phyloP scores from a whole-genome alignment of 257 asterid genomes.

The Rhazya stricta region DNA sequence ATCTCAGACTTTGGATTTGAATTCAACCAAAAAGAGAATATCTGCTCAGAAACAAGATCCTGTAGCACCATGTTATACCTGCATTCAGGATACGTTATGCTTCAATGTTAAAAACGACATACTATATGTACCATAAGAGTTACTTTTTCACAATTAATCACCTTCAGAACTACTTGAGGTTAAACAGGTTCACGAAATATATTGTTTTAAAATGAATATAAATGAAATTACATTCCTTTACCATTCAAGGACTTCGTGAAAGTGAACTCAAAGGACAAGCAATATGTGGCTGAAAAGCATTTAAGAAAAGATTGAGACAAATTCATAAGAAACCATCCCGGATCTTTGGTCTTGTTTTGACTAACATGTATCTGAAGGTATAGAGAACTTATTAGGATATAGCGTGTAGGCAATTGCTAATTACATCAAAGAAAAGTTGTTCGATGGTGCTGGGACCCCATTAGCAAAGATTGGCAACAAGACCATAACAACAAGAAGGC shows the following conservation, averaged over 20 bases:
- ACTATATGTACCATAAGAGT: neutral
- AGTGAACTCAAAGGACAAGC: neutral
- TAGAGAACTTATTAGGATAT: too few relatives aligned
- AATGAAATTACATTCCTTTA: neutral
- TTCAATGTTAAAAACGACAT: neutral
- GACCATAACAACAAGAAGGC: too few relatives aligned
- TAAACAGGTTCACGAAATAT: neutral
- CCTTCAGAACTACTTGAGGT: neutral
- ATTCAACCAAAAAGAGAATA: slow-evolving; percentile 34
- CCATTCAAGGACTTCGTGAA: neutral
- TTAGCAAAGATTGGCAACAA: too few relatives aligned
- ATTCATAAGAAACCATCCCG: neutral
- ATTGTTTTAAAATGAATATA: too few relatives aligned
- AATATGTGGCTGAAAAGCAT: neutral
- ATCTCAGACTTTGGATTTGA: slow-evolving; percentile 16
- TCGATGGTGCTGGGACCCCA: too few relatives aligned
- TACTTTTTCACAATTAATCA: neutral
- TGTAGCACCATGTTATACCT: slow-evolving; percentile 35
- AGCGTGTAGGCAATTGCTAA: too few relatives aligned
- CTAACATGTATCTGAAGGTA: neutral
- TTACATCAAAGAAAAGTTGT: too few relatives aligned
- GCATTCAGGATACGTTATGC: neutral
- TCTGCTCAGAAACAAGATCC: slow-evolving; percentile 16
- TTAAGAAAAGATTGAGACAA: neutral
- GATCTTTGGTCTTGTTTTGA: neutral